Percentiles rank a stretch among this genome's conserved stretches.
These are phyloP conservation scores for Lactarius deliciosus DNA, from an alignment of 768 basidiomycete species.

Conservation along the genomic window DNA sequence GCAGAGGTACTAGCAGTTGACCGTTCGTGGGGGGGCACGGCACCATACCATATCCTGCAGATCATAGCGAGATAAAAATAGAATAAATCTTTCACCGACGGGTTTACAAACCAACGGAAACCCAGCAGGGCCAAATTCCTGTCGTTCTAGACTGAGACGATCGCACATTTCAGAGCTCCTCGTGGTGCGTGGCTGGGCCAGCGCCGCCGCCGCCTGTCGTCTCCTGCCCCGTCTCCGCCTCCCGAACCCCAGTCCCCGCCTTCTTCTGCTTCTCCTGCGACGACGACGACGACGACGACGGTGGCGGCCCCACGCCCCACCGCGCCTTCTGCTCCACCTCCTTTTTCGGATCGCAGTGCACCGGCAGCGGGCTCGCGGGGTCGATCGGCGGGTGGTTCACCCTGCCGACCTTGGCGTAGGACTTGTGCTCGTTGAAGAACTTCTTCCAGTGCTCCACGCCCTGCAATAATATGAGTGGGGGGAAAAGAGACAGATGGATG, in stretches of 20 bases:
- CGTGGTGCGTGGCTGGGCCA: slow-evolving; percentile 18
- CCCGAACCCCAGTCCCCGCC: too few relatives aligned
- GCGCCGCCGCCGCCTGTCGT: too few relatives aligned
- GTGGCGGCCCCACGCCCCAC: slow-evolving; percentile 29
- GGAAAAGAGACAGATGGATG: background rate
- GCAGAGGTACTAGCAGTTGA: background rate
- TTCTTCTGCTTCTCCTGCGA: too few relatives aligned
- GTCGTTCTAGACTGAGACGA: too few relatives aligned
- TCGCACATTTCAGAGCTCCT: slow-evolving; percentile 17
- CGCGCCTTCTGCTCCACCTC: slow-evolving; percentile 29
- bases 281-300: too few relatives aligned
- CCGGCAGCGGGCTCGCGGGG: slow-evolving; percentile 69
- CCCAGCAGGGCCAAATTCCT: too few relatives aligned
- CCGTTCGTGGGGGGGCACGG: background rate
- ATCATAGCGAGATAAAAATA: background rate
- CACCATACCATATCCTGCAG: background rate
- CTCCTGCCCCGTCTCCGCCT: too few relatives aligned
- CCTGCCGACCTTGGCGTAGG: slow-evolving; percentile 74
- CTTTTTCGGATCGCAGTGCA: slow-evolving; percentile 70
- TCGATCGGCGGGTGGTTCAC: slow-evolving; percentile 78
- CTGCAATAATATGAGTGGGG: slow-evolving; percentile 39
- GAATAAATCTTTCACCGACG: background rate
- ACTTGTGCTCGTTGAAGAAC: slow-evolving; percentile 81
- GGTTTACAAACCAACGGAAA: too few relatives aligned
- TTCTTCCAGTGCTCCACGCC: slow-evolving; percentile 84